Conservation (phyloP, 306 rosid species). For the Begonia loranthoides region DNA sequence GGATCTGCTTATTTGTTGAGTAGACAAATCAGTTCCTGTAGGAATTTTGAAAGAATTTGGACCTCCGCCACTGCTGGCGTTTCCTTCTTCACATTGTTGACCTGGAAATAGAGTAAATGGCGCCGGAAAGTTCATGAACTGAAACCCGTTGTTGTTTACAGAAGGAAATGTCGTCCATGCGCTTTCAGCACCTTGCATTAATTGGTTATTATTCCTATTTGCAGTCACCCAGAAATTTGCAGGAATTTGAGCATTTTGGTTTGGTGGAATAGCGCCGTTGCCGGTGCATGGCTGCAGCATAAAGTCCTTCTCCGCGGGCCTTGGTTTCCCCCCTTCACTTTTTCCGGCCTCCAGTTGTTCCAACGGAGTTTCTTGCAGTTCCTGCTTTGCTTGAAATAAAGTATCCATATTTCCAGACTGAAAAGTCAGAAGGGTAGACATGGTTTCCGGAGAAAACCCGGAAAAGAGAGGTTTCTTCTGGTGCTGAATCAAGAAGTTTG, state of each 20-base stretch:
- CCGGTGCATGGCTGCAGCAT: constrained; percentile 2
- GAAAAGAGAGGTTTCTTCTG: too few relatives aligned
- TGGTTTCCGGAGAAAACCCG: too few relatives aligned
- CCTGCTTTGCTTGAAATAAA: too few relatives aligned
- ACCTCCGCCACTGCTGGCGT: background rate
- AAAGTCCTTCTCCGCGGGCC: background rate
- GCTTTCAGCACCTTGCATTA: background rate
- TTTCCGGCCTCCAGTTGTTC: constrained; percentile 1
- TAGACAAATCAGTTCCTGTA: too few relatives aligned
- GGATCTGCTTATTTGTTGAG: too few relatives aligned
- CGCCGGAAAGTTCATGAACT: constrained; percentile 2
- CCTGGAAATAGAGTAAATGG: constrained; percentile 8
- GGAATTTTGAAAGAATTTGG: too few relatives aligned
- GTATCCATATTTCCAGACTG: too few relatives aligned
- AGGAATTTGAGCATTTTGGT: constrained; percentile 1
- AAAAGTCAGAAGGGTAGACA: too few relatives aligned
- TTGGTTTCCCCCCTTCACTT: background rate
- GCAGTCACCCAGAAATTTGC: constrained; percentile 10
- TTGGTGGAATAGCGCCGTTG: background rate
- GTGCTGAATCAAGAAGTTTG: background rate
- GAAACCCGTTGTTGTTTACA: constrained; percentile 1
- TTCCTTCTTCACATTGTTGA: constrained; percentile 1
- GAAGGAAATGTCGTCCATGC: constrained; percentile 2
- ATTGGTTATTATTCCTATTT: background rate
- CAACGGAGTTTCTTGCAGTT: too few relatives aligned